phyloP scores from a whole-genome alignment of 768 basidiomycete genomes.

The Exidia glandulosa region DNA sequence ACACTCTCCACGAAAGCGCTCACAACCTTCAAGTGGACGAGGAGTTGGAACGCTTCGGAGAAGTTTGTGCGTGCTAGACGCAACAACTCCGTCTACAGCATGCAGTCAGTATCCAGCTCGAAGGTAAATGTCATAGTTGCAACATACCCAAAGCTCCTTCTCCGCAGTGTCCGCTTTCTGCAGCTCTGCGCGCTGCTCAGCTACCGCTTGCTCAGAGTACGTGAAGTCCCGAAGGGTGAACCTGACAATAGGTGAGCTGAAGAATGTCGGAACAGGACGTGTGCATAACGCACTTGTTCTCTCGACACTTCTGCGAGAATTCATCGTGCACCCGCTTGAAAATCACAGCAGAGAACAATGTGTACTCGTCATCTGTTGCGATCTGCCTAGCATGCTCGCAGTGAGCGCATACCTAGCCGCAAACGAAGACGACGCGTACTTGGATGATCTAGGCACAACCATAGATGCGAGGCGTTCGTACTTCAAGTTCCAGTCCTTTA shows the following conservation, averaged over 20 bases:
- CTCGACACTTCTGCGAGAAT: conserved; percentile 86
- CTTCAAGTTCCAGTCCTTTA: conserved; percentile 80
- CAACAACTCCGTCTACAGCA: conserved; percentile 72
- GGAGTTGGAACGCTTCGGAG: conserved; percentile 88
- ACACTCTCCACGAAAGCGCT: conserved; percentile 92
- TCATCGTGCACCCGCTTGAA: conserved; percentile 90
- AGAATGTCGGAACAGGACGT: neutral
- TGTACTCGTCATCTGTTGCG: conserved; percentile 80
- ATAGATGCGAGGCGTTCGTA: conserved; percentile 83
- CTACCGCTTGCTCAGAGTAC: conserved; percentile 72
- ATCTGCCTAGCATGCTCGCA: conserved; percentile 40
- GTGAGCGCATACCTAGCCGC: conserved; percentile 4
- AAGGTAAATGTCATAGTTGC: neutral
- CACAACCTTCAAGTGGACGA: conserved; percentile 87
- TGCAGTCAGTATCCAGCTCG: neutral
- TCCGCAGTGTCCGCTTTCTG: conserved; percentile 73
- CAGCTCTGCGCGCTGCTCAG: conserved; percentile 73
- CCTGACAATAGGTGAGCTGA: conserved; percentile 29
- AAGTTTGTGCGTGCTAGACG: conserved; percentile 89
- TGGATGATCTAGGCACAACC: conserved; percentile 89
- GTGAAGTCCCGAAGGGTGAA: conserved; percentile 93
- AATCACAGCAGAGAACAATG: conserved; percentile 72
- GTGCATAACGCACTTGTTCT: conserved; percentile 63
- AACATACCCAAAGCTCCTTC: conserved; percentile 89
- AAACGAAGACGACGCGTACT: conserved; percentile 36